These are phyloP conservation scores for Juncus effusus DNA, from an alignment of 176 grass and related monocot species.

Conservation along the genomic window DNA sequence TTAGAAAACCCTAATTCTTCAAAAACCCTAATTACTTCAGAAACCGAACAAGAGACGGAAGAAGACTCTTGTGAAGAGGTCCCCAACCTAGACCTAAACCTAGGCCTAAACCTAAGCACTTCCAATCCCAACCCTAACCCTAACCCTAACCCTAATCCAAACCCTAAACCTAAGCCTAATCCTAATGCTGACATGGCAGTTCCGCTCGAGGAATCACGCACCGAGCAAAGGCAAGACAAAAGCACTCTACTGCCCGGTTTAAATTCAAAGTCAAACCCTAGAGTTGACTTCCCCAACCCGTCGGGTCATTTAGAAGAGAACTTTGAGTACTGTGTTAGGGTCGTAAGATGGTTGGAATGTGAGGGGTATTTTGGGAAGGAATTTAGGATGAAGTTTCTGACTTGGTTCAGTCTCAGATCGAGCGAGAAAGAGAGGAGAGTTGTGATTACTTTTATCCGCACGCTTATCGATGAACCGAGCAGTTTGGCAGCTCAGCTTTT, in stretches of 20 bases:
- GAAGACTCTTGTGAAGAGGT: too few species aligned
- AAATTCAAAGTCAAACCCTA: conserved; percentile 51
- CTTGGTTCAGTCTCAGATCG: conserved; percentile 86
- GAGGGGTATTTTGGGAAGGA: conserved; percentile 51
- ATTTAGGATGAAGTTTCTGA: conserved; percentile 81
- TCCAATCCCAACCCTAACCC: conserved; percentile 38
- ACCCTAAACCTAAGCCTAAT: neutral
- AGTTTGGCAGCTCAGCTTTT: conserved; percentile 73
- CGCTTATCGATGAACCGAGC: conserved; percentile 62
- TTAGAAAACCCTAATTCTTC: conserved; percentile 33
- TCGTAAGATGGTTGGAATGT: conserved; percentile 68
- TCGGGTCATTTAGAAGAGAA: conserved; percentile 71
- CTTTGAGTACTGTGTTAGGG: conserved; percentile 79
- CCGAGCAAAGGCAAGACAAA: conserved; percentile 40
- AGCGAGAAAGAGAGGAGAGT: conserved; percentile 65
- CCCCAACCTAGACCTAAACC: too few species aligned
- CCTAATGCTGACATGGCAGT: conserved; percentile 39
- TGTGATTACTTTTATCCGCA: conserved; percentile 71
- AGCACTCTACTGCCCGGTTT: neutral
- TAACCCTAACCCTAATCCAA: conserved; percentile 50
- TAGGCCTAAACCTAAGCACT: too few species aligned
- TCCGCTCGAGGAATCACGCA: conserved; percentile 54
- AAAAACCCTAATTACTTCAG: conserved; percentile 13
- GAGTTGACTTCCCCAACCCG: conserved; percentile 42
- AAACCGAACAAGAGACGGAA: neutral